phyloP scores from a whole-genome alignment of 108 stramenopile species.

The Chaetoceros tenuissimus region DNA sequence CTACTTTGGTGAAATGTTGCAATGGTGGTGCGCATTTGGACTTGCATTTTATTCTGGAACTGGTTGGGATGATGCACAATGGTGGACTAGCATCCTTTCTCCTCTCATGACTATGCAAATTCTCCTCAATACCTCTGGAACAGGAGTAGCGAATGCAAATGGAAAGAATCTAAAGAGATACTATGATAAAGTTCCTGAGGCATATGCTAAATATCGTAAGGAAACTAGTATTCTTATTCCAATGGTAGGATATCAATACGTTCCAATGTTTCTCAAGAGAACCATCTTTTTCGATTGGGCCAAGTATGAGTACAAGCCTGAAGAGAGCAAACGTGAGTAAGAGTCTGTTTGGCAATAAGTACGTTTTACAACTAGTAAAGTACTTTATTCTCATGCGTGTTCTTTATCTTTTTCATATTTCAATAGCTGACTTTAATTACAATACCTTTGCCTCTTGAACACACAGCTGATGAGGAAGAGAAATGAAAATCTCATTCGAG shows the following conservation, averaged over 20 bases:
- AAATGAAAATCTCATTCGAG: too few relatives aligned
- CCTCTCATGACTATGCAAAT: conserved; percentile 62
- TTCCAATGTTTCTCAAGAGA: conserved; percentile 39
- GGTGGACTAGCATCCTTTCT: conserved; percentile 40
- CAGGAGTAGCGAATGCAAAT: conserved; percentile 58
- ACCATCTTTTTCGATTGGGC: conserved; percentile 52
- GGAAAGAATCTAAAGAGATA: conserved; percentile 55
- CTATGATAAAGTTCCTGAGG: conserved; percentile 39
- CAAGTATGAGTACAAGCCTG: conserved; percentile 46
- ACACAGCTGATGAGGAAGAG: too few relatives aligned
- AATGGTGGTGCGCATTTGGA: conserved; percentile 49
- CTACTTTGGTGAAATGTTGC: conserved; percentile 65
- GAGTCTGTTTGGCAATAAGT: too few relatives aligned
- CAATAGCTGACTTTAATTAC: background rate
- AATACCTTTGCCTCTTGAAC: background rate
- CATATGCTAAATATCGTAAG: conserved; percentile 34
- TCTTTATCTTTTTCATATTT: too few relatives aligned
- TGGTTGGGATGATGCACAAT: conserved; percentile 22
- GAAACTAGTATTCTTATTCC: conserved; percentile 53
- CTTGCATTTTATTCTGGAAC: conserved; percentile 20
- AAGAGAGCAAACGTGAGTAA: background rate
- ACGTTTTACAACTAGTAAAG: too few relatives aligned
- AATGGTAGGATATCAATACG: conserved; percentile 36
- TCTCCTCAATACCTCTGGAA: conserved; percentile 33
- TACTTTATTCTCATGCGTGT: too few relatives aligned